A percentile compares a stretch with the other conserved stretches of the same genome.
phyloP scores from a whole-genome alignment of 352 stramenopile species.

The Phytopythium aichiense region DNA sequence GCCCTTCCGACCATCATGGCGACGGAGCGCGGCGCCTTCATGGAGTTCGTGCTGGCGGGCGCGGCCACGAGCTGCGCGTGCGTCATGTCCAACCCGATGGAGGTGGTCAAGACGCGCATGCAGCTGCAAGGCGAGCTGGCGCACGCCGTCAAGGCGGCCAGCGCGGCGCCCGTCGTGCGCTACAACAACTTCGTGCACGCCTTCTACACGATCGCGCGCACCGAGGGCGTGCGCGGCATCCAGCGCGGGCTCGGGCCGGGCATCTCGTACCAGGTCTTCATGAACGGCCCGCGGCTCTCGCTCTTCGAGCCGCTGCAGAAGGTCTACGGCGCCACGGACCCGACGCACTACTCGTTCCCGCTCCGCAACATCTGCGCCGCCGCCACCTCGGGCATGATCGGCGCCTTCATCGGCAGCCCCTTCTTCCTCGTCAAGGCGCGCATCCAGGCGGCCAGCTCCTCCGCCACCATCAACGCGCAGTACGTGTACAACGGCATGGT shows the following conservation, averaged over 20 bases:
- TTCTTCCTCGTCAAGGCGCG: conserved; percentile 86
- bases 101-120: conserved; percentile 89
- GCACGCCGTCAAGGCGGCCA: conserved; percentile 24
- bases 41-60: conserved; percentile 73
- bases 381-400: conserved; percentile 72
- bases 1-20: conserved; percentile 12
- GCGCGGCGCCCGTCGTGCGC: conserved; percentile 32
- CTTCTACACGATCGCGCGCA: conserved; percentile 80
- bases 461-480: conserved; percentile 72
- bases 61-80: conserved; percentile 61
- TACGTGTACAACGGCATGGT: conserved; percentile 86
- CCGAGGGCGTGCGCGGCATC: conserved; percentile 72
- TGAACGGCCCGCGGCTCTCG: conserved; percentile 77
- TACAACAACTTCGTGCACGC: conserved; percentile 86
- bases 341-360: conserved; percentile 64
- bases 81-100: conserved; percentile 86
- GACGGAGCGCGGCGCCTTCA: conserved; percentile 42
- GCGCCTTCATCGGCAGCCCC: conserved; percentile 70
- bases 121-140: conserved; percentile 83
- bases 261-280: conserved; percentile 79
- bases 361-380: conserved; percentile 73
- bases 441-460: conserved; percentile 76
- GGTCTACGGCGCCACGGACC: conserved; percentile 77
- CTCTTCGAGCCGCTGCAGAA: conserved; percentile 79
- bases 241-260: conserved; percentile 73